These are phyloP conservation scores for Vigna hirtella DNA, from an alignment of 306 rosid species.

Conservation along the genomic window DNA sequence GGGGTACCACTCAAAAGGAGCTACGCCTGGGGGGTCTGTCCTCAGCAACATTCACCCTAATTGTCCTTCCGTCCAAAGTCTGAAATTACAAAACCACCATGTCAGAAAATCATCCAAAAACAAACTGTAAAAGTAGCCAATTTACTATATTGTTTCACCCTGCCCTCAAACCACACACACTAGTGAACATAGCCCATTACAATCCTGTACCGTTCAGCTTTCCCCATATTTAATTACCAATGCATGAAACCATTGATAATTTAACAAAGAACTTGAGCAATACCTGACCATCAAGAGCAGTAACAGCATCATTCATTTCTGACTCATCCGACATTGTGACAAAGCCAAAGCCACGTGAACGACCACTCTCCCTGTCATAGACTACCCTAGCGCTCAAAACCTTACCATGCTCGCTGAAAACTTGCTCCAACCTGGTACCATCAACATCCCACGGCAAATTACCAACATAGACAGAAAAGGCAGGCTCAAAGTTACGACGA, in stretches of 20 bases:
- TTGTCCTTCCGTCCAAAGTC: conserved; percentile 90
- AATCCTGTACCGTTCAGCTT: conserved; percentile 25
- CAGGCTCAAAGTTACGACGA: conserved; percentile 59
- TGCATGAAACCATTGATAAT: conserved; percentile 11
- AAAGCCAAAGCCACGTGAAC: conserved; percentile 99
- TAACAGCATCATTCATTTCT: conserved; percentile 91
- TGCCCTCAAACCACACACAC: neutral
- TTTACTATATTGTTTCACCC: conserved; percentile 7
- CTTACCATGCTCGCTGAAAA: conserved; percentile 90
- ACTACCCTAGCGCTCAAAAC: conserved; percentile 79
- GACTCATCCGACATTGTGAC: conserved; percentile 78
- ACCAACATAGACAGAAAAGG: conserved; percentile 76
- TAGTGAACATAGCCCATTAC: conserved; percentile 17
- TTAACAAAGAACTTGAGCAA: conserved; percentile 10
- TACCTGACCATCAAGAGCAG: conserved; percentile 99
- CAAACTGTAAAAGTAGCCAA: neutral
- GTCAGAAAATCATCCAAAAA: conserved; percentile 31
- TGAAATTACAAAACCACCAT: conserved; percentile 51
- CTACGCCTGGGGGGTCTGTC: conserved; percentile 84
- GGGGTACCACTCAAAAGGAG: conserved; percentile 51
- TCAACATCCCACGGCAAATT: conserved; percentile 96
- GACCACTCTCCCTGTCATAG: conserved; percentile 87
- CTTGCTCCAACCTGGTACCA: conserved; percentile 62
- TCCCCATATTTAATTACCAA: conserved; percentile 25
- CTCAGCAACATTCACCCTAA: conserved; percentile 89